Evolutionary conservation across 2,329 filamentous ascomycete genomes (phyloP).

Genomic region (Pseudogymnoascus sp.): DNA sequence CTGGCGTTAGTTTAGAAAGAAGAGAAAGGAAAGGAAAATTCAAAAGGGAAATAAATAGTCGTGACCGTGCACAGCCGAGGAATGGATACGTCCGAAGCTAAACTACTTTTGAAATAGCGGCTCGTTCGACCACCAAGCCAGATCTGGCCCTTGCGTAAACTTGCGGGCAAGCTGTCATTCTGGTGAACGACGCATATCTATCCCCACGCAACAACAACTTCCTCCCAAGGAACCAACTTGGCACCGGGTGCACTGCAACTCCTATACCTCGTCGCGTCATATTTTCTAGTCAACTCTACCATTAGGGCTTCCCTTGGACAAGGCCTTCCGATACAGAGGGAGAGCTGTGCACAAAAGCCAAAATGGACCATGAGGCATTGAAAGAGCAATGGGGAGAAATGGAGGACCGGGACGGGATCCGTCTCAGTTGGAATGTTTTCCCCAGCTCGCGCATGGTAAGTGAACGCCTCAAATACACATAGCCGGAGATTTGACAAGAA

Average conservation of each 20-base stretch:
- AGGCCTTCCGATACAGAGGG: slow-evolving; percentile 3
- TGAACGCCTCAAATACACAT: slow-evolving; percentile 18
- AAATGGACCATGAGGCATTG: slow-evolving; percentile 85
- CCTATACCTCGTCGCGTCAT: slow-evolving; percentile 2
- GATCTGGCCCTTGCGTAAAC: slow-evolving; percentile 9
- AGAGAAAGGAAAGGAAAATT: slow-evolving; percentile 29
- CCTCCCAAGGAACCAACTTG: slow-evolving; percentile 5
- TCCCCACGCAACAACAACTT: slow-evolving; percentile 6
- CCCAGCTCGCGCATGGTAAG: slow-evolving; percentile 92
- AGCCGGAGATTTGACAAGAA: slow-evolving; percentile 25
- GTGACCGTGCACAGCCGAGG: slow-evolving; percentile 24
- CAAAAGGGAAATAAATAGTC: slow-evolving; percentile 24
- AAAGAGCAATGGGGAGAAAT: slow-evolving; percentile 97
- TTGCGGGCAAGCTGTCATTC: slow-evolving; percentile 11
- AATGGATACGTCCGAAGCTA: slow-evolving; percentile 28
- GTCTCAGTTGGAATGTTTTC: slow-evolving; percentile 97
- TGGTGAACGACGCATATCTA: slow-evolving; percentile 9
- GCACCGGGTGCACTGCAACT: slow-evolving; percentile 5
- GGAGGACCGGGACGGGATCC: slow-evolving; percentile 91
- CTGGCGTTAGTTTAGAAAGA: slow-evolving; percentile 44
- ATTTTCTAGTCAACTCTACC: background rate
- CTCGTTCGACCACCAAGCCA: slow-evolving; percentile 2
- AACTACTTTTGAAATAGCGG: slow-evolving; percentile 3
- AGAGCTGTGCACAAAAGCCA: slow-evolving; percentile 2
- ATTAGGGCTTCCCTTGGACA: slow-evolving; percentile 7